A percentile compares a stretch with the other conserved stretches of the same genome.
Evolutionary conservation across 1,284 basidiomycete genomes (phyloP).

Genomic region (Ganoderma boninense): DNA sequence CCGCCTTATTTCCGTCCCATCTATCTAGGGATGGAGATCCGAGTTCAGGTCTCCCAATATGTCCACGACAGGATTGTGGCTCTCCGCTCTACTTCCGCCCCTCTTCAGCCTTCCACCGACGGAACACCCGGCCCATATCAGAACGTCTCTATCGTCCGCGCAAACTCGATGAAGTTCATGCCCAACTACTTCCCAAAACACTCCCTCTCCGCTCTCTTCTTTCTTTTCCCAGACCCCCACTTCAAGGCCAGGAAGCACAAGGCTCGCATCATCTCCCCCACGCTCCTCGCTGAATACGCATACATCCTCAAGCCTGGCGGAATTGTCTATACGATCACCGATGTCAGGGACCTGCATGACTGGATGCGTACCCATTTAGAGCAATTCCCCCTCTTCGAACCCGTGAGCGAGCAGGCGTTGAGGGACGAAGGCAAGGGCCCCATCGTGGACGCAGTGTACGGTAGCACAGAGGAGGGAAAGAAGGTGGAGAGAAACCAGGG

Average conservation of each 20-base stretch:
- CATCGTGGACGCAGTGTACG: slow-evolving; percentile 84
- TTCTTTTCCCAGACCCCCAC: slow-evolving; percentile 99
- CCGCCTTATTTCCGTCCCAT: slow-evolving; percentile 4
- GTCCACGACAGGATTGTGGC: slow-evolving; percentile 95
- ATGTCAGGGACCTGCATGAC: slow-evolving; percentile 92
- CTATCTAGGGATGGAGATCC: slow-evolving; percentile 91
- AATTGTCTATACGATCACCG: slow-evolving; percentile 97
- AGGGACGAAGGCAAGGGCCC: slow-evolving; percentile 74
- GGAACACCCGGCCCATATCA: slow-evolving; percentile 69
- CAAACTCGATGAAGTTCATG: slow-evolving; percentile 99
- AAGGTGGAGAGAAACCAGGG: slow-evolving; percentile 95
- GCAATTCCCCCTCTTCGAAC: slow-evolving; percentile 88
- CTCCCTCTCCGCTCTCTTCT: slow-evolving; percentile 94
- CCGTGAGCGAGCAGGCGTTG: slow-evolving; percentile 80
- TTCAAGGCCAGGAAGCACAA: slow-evolving; percentile 99
- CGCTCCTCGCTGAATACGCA: slow-evolving; percentile 94
- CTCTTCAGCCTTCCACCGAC: slow-evolving; percentile 45
- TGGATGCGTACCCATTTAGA: slow-evolving; percentile 96
- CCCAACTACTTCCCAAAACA: slow-evolving; percentile 96
- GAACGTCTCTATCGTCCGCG: slow-evolving; percentile 94
- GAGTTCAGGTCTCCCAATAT: slow-evolving; percentile 96
- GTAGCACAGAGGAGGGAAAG: slow-evolving; percentile 94
- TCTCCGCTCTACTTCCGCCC: slow-evolving; percentile 68
- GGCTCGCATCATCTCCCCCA: slow-evolving; percentile 96
- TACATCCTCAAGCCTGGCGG: slow-evolving; percentile 92